Percentiles rank a stretch among this genome's conserved stretches.
Evolutionary conservation across 2,329 filamentous ascomycete species (phyloP).

Genomic region (Aspergillus felis): DNA sequence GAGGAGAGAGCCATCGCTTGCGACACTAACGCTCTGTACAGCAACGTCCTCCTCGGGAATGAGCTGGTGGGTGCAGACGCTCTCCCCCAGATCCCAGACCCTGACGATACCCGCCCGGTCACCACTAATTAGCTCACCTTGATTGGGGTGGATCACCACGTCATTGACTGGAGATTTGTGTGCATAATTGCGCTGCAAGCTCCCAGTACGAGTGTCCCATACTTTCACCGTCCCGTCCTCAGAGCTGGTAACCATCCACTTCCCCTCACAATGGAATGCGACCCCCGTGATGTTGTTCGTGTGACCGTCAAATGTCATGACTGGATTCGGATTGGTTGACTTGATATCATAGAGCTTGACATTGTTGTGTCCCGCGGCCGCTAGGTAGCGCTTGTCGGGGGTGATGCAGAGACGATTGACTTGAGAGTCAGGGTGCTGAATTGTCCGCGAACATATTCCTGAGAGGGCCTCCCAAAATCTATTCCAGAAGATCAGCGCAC

Average conservation of each 20-base stretch:
- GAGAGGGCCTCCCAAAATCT: constrained; percentile 99
- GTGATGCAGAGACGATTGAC: constrained; percentile 98
- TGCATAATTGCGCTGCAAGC: constrained; percentile 86
- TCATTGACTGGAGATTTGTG: constrained; percentile 90
- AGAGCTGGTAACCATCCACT: constrained; percentile 99
- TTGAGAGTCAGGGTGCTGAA: constrained; percentile 96
- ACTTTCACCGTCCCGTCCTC: constrained; percentile 97
- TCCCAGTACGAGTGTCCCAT: constrained; percentile 85
- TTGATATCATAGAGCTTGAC: constrained; percentile 99
- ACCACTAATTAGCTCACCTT: constrained; percentile 96
- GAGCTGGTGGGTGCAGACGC: constrained; percentile 92
- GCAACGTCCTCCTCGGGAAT: constrained; percentile 95
- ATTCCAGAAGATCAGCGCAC: constrained; percentile 10
- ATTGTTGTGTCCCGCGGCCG: constrained; percentile 73
- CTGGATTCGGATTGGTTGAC: constrained; percentile 89
- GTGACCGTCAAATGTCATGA: constrained; percentile 93
- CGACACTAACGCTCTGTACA: constrained; percentile 91
- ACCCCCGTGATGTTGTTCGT: constrained; percentile 94
- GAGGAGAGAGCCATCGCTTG: constrained; percentile 86
- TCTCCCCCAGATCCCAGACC: constrained; percentile 95
- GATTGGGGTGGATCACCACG: constrained; percentile 98
- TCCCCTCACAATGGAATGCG: constrained; percentile 96
- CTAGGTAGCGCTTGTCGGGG: constrained; percentile 93
- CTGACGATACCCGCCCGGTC: constrained; percentile 88
- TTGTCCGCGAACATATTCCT: constrained; percentile 95